Evolutionary conservation across 495 filamentous ascomycete species (phyloP).

Genomic region (Bryoglossum gracile): DNA sequence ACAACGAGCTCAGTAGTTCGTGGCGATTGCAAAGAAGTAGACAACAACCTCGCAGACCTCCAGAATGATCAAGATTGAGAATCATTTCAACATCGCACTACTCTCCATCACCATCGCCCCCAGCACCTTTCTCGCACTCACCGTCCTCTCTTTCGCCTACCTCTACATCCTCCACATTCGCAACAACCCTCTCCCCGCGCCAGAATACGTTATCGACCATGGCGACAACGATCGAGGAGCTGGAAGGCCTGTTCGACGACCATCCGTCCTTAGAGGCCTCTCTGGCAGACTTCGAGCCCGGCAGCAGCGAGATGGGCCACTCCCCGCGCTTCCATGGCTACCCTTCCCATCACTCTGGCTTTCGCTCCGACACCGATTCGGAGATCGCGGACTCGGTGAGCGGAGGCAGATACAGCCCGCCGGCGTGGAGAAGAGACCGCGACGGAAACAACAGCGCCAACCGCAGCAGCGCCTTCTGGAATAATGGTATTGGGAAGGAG

Average conservation of each 20-base stretch:
- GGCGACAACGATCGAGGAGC: conserved; percentile 22
- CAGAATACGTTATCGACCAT: conserved; percentile 1
- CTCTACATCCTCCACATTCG: conserved; percentile 40
- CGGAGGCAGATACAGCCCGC: conserved; percentile 48
- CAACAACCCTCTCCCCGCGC: conserved; percentile 14
- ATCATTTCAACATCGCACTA: conserved; percentile 42
- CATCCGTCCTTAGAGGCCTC: conserved; percentile 65
- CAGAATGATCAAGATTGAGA: conserved; percentile 49
- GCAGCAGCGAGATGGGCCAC: conserved; percentile 33
- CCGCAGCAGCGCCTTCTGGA: conserved; percentile 49
- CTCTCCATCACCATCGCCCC: conserved; percentile 46
- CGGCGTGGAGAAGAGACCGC: conserved; percentile 46
- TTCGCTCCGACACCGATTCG: conserved; percentile 54
- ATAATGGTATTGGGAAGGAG: conserved; percentile 33
- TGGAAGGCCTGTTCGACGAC: conserved; percentile 46
- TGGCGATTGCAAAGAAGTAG: no score
- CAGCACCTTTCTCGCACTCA: conserved; percentile 44
- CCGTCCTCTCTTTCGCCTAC: conserved; percentile 42
- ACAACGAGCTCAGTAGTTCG: no score
- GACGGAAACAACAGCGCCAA: conserved; percentile 41
- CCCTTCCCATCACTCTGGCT: conserved; percentile 71
- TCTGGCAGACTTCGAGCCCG: conserved; percentile 67
- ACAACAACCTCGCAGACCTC: no score
- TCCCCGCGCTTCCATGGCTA: conserved; percentile 28
- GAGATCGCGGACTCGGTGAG: conserved; percentile 39